Conservation (phyloP, 2,329 filamentous ascomycete species). For the Phyllosticta citriasiana region DNA sequence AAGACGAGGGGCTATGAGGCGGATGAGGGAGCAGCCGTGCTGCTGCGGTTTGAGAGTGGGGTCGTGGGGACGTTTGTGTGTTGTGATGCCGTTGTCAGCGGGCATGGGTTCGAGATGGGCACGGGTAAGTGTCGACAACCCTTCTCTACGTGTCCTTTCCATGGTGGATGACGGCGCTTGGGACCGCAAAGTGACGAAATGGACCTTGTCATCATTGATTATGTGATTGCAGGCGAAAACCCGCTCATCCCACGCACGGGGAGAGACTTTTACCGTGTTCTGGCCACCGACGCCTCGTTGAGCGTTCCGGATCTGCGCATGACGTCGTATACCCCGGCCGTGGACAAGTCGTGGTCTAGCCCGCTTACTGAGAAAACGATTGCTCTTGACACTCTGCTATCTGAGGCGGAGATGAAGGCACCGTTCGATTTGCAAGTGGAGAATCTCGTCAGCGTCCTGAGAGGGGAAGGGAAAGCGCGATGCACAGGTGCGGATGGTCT, state of each 20-base stretch:
- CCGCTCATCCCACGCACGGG: slow-evolving; percentile 37
- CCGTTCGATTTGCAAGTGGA: slow-evolving; percentile 45
- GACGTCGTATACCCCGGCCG: slow-evolving; percentile 34
- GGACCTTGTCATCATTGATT: neutral
- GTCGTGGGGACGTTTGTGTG: slow-evolving; percentile 48
- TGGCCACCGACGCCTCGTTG: slow-evolving; percentile 41
- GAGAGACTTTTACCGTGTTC: slow-evolving; percentile 44
- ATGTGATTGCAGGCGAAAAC: slow-evolving; percentile 34
- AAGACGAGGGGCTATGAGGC: slow-evolving; percentile 39
- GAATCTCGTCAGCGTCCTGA: slow-evolving; percentile 43
- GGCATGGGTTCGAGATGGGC: slow-evolving; percentile 46
- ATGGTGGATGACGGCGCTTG: neutral
- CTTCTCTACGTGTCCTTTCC: neutral
- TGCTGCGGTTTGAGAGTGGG: slow-evolving; percentile 44
- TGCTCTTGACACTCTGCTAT: slow-evolving; percentile 20
- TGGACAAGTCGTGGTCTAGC: slow-evolving; percentile 30
- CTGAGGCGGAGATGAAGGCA: slow-evolving; percentile 21
- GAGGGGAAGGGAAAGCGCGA: slow-evolving; percentile 31
- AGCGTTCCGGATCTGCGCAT: slow-evolving; percentile 45
- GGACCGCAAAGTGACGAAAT: neutral
- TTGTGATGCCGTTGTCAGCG: slow-evolving; percentile 42
- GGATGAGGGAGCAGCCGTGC: slow-evolving; percentile 48
- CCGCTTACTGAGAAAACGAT: slow-evolving; percentile 24
- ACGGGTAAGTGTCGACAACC: slow-evolving; percentile 30
- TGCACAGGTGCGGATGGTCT: slow-evolving; percentile 43